phyloP scores from a whole-genome alignment of 768 basidiomycete species.

The Russula abietina region DNA sequence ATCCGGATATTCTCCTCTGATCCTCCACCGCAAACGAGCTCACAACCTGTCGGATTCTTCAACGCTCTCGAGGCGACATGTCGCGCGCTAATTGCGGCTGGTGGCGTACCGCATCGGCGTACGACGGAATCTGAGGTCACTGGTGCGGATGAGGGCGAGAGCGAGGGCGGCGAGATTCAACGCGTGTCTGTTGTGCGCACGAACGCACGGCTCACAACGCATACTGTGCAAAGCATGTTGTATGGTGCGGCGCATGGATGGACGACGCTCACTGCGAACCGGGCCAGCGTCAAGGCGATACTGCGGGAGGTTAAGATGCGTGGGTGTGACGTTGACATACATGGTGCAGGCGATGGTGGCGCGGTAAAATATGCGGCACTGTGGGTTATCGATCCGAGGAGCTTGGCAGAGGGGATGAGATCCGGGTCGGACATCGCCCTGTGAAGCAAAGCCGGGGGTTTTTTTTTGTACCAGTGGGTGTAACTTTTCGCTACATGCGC shows the following conservation, averaged over 20 bases:
- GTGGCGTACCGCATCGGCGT: constrained; percentile 34
- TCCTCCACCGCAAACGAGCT: constrained; percentile 10
- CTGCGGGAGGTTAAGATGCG: constrained; percentile 54
- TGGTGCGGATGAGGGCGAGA: constrained; percentile 21
- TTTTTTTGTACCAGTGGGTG: not conserved
- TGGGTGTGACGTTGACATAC: constrained; percentile 25
- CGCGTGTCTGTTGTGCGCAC: constrained; percentile 48
- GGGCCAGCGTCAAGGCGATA: constrained; percentile 69
- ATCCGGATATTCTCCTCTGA: constrained; percentile 45
- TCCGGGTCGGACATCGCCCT: constrained; percentile 33
- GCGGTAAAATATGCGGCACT: constrained; percentile 36
- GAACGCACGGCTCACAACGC: constrained; percentile 60
- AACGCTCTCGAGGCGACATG: constrained; percentile 33
- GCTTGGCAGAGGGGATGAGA: constrained; percentile 60
- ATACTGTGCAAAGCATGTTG: constrained; percentile 70
- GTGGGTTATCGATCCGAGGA: constrained; percentile 77
- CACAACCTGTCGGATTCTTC: constrained; percentile 2
- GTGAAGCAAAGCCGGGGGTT: not conserved
- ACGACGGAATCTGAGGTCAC: constrained; percentile 5
- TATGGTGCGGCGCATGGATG: constrained; percentile 62
- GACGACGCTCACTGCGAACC: constrained; percentile 88
- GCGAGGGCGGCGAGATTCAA: constrained; percentile 38
- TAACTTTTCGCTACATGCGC: not conserved
- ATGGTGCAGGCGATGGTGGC: constrained; percentile 4
- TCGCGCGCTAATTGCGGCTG: constrained; percentile 43